Evolutionary conservation across 805 yeast genomes (phyloP), one percentile per base, ranked within the genome.

Genomic region (Lachancea mirantina): DNA sequence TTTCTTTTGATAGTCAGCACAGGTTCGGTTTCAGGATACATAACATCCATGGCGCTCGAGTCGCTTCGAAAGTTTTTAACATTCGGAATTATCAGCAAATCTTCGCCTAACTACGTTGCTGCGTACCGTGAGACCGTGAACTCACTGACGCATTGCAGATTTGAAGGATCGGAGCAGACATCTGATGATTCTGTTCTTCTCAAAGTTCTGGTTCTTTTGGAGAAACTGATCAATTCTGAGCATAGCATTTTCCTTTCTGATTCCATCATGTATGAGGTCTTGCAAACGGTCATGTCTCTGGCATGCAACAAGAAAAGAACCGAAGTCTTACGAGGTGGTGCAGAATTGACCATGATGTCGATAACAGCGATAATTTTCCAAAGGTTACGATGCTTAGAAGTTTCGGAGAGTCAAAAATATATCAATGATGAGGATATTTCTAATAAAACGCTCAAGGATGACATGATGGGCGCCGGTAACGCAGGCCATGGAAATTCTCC

Each of bases 221-320:
- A 85, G 44, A 55, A 61, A 14, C 68, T 88, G 10, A 68, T 87
- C 10, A 65, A 68, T 14, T 74, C 88, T n/a, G 69, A 70, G 1
- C 62, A 78, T 27, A 80, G 89, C 15, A 68, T 66, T 17, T 49
- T 74, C n/a, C 61, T 89, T 25, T 74, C 89, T 2, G 89, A 87
- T 55, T 85, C 85, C 26, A 78, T 82, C 14, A 72, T 92, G 38
- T 78, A 83, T 41, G 96, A 89, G 51, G 87, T 87, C 17, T 73
- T 88, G 18, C 95, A 89, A 49, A 88, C 96, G 0, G 84, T 95
- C 37, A 70, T 92, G 51, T 79, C 94, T 4, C 70, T 92, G 57
- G 95, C 96, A 2, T 84, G 94, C 50, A 94, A 92, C 55, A 84
- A 84, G 61, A 73, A 88, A 53, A 72, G 96, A 54, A 78, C 94